Evolutionary conservation across 2,329 filamentous ascomycete genomes (phyloP).

Genomic region (Alternaria longipes): DNA sequence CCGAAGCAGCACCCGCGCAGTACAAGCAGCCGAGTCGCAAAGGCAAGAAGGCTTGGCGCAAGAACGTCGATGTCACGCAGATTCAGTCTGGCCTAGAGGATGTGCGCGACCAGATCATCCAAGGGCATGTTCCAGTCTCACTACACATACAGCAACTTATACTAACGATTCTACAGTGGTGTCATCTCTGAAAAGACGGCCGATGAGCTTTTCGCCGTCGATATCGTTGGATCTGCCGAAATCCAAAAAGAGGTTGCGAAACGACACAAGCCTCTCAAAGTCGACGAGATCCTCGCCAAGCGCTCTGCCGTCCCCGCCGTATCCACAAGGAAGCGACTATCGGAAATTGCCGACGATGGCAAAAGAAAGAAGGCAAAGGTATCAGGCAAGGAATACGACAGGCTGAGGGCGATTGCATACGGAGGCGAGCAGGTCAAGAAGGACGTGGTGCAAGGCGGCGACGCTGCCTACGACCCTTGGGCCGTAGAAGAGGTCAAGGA

Average conservation of each 20-base stretch:
- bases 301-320: constrained; percentile 85
- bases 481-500: constrained; percentile 60
- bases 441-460: constrained; percentile 64
- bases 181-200: constrained; percentile 84
- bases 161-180: constrained; percentile 66
- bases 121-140: constrained; percentile 69
- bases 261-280: constrained; percentile 80
- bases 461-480: constrained; percentile 81
- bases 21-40: constrained; percentile 91
- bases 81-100: constrained; percentile 83
- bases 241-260: constrained; percentile 73
- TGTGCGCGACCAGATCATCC: constrained; percentile 87
- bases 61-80: constrained; percentile 93
- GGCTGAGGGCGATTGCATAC: constrained; percentile 78
- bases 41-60: constrained; percentile 98
- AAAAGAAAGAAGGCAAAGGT: constrained; percentile 82
- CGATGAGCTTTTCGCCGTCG: constrained; percentile 84
- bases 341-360: constrained; percentile 73
- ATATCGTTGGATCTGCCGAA: constrained; percentile 74
- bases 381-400: constrained; percentile 81
- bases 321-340: constrained; percentile 77
- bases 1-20: constrained; percentile 73
- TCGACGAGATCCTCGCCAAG: constrained; percentile 88
- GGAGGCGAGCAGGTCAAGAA: constrained; percentile 69
- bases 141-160: not conserved